Evolutionary conservation across 768 basidiomycete genomes (phyloP), one percentile per base, ranked within the genome.

Genomic region (Mycena maculata): DNA sequence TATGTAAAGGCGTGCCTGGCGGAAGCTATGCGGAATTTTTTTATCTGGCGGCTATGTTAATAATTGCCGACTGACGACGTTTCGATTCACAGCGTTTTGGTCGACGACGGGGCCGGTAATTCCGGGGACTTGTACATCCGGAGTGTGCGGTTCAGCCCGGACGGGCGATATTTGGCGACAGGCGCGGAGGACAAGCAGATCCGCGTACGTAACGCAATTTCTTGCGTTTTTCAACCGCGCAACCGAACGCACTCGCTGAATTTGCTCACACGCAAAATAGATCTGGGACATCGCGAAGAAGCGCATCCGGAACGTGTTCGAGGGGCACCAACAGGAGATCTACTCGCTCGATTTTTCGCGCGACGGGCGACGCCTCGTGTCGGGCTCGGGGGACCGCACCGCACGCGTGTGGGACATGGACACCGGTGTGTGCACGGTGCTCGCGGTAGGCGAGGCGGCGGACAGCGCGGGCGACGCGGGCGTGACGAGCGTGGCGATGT

Each of bases 141-240:
- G 73, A 98, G 96, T 74, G 95, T 98, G 28, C 87, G 92, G 65
- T 97, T 98, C 81, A 97, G 95, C 56, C 93, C 94, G 16, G 96
- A 99, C 78, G 95, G 96, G 28, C 95, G 93, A 77, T 90, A 85
- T 67, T 87, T 98, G 33, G 97, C 97, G 31, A 98, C 97, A 5
- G 97, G 97, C 11, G 95, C 96, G 0, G 97, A 99, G 78, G 97
- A 99, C 80, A 88, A 92, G 65, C 90, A 92, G 75, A 95, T 99
- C 73, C 84, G 97, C 73, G 96, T 96, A 74, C 74, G 88, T 75
- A 8, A 30, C 71, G 44, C 23, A 8, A 6, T 45, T 23, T 20
- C 23, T 22, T 22, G 23, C 22, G 44, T 15, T 8, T 22, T 45
- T 45, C 20, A 18, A 20, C 22, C 44, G 6, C 13, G 7, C 20